Evolutionary conservation across 2,329 filamentous ascomycete genomes (phyloP).

Genomic region (Davidsoniella australis): DNA sequence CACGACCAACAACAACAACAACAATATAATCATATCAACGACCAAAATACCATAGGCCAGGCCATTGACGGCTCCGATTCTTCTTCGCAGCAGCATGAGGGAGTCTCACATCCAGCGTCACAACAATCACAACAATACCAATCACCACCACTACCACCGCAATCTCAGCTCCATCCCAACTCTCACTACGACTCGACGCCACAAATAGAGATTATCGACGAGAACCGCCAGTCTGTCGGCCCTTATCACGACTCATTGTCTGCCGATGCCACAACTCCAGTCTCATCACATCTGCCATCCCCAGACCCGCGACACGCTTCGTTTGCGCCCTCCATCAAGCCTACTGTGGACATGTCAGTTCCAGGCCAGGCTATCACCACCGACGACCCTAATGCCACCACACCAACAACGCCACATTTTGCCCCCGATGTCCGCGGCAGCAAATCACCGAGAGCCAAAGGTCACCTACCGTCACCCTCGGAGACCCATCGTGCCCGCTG

Average conservation of each 20-base stretch:
- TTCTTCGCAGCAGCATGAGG: neutral
- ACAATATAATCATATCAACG: neutral
- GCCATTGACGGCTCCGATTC: neutral
- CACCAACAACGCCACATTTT: conserved; percentile 10
- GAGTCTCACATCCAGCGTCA: neutral
- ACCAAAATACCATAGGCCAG: too few species aligned
- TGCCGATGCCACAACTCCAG: conserved; percentile 6
- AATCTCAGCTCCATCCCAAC: neutral
- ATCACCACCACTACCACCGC: neutral
- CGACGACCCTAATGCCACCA: conserved; percentile 8
- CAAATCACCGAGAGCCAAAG: conserved; percentile 10
- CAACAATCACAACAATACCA: neutral
- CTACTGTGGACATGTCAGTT: conserved; percentile 9
- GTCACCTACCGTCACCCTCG: conserved; percentile 10
- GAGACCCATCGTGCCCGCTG: conserved; percentile 68
- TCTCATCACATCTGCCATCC: conserved; percentile 4
- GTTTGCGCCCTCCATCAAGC: conserved; percentile 10
- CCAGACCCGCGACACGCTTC: conserved; percentile 12
- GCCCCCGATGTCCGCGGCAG: conserved; percentile 4
- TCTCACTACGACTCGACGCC: conserved; percentile 1
- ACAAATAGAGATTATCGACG: conserved; percentile 12
- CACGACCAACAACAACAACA: neutral
- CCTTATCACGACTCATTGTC: conserved; percentile 5
- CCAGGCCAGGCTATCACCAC: conserved; percentile 12
- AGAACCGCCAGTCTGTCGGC: conserved; percentile 9